Evolutionary conservation across 768 basidiomycete species (phyloP).

Genomic region (Cystobasidium tubakii): DNA sequence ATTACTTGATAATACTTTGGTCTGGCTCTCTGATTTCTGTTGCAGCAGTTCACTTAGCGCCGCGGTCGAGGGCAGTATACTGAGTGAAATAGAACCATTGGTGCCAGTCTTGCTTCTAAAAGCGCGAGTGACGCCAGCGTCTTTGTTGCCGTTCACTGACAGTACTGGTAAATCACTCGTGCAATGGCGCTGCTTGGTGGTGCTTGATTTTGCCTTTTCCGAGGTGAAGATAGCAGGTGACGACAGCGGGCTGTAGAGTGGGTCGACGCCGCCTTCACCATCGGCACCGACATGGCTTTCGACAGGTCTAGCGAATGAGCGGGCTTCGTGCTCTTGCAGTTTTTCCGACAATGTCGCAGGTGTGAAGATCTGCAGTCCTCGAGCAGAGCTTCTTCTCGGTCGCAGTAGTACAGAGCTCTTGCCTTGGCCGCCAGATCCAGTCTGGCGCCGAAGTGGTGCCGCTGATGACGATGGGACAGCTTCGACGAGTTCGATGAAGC

Average conservation of each 20-base stretch:
- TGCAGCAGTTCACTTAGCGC: neutral
- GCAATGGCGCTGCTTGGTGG: neutral
- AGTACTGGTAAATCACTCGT: neutral
- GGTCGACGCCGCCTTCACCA: neutral
- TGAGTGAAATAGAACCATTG: neutral
- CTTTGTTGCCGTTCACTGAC: neutral
- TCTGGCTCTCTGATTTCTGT: neutral
- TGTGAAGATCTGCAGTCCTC: slow-evolving; percentile 8
- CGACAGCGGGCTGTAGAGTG: neutral
- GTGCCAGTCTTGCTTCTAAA: slow-evolving; percentile 8
- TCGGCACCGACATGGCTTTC: neutral
- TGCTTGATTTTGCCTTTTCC: no score
- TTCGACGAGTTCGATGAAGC: neutral
- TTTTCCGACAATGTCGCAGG: neutral
- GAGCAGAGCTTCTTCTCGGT: slow-evolving; percentile 4
- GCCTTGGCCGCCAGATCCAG: neutral
- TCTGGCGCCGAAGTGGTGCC: neutral
- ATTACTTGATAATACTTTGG: neutral
- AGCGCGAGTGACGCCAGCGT: neutral
- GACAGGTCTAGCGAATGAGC: neutral
- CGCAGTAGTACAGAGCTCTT: neutral
- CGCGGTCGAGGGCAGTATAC: neutral
- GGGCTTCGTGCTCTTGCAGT: neutral
- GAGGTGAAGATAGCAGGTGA: neutral
- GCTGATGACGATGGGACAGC: neutral